Evolutionary conservation across 805 yeast species (phyloP), one percentile per base, ranked within the genome.

Genomic region (Citeromyces matritensis): DNA sequence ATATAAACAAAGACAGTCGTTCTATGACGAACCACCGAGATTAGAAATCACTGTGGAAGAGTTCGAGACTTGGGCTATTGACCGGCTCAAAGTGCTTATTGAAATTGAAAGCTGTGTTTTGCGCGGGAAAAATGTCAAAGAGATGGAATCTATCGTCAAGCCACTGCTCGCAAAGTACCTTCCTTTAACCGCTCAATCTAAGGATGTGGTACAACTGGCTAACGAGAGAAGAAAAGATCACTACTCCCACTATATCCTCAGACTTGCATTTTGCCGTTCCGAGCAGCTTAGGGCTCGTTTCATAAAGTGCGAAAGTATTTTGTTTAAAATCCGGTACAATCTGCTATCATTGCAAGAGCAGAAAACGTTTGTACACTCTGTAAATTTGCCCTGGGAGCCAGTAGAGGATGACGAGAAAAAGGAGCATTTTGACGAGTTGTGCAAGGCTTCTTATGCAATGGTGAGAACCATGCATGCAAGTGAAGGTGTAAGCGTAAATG

Each of bases 61-160:
- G 44, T 91, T 91, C 53, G 98, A 91, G 55, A 63, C 65, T 4
- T 91, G 96, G 95, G 97, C 97, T 4, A 77, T 91, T 33, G 97
- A 88, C 46, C 59, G 99, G 37, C 61, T 88, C 39, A 74, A 78
- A 46, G 70, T 91, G 6, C 60, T 91, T 36, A 67, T 85, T 33
- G 95, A 84, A 47, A 76, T 91, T 31, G 96, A 88, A 45, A 67
- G 83, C 1, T 70, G 80, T 39, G 45, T 65, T 27, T 71, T 77
- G 15, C 63, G 93, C 42, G 73, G 75, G 37, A 72, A 73, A 43
- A 51, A 66, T 1, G 47, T 67, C 30, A 69, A 67, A 40, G 95
- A 85, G 35, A 69, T 72, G 24, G 88, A 78, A 41, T 46, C 57
- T 7, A 57, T 67, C 3, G 58, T 88, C 41, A 71, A 69, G 40